Conservation (phyloP, 306 rosid genomes). For the Vigna nakashimae region DNA sequence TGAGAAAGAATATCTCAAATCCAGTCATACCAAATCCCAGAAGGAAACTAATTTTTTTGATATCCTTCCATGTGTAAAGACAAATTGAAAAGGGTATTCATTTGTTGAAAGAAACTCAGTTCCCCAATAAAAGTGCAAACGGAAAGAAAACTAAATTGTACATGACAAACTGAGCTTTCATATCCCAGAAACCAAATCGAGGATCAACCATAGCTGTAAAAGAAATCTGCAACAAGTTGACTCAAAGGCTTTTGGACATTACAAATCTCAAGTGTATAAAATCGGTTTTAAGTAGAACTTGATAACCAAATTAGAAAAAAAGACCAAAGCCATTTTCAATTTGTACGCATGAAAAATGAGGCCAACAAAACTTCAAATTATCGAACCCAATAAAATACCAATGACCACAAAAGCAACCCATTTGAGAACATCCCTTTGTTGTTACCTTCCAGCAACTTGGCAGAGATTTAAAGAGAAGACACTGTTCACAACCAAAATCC, state of each 20-base stretch:
- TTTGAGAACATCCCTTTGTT: slow-evolving; percentile 23
- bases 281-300: not conserved
- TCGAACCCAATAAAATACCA: slow-evolving; percentile 22
- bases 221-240: slow-evolving; percentile 31
- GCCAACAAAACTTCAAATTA: slow-evolving; percentile 28
- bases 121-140: slow-evolving; percentile 10
- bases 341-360: slow-evolving; percentile 17
- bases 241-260: slow-evolving; percentile 24
- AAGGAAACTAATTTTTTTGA: slow-evolving; percentile 2
- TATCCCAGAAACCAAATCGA: slow-evolving; percentile 39
- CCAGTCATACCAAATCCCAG: slow-evolving; percentile 19
- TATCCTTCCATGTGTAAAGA: not conserved
- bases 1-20: slow-evolving; percentile 23
- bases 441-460: slow-evolving; percentile 34
- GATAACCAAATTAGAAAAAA: slow-evolving; percentile 37
- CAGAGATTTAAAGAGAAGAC: slow-evolving; percentile 26
- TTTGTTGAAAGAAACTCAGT: slow-evolving; percentile 18
- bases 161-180: slow-evolving; percentile 32
- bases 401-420: slow-evolving; percentile 11
- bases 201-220: slow-evolving; percentile 18
- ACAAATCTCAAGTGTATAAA: slow-evolving; percentile 26
- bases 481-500: slow-evolving; percentile 23
- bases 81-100: slow-evolving; percentile 2
- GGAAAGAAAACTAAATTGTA: slow-evolving; percentile 37
- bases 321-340: slow-evolving; percentile 31